A percentile compares a stretch with the other conserved stretches of the same genome.
Evolutionary conservation across 441 rosid species (phyloP).

Genomic region (Gossypium laxum): DNA sequence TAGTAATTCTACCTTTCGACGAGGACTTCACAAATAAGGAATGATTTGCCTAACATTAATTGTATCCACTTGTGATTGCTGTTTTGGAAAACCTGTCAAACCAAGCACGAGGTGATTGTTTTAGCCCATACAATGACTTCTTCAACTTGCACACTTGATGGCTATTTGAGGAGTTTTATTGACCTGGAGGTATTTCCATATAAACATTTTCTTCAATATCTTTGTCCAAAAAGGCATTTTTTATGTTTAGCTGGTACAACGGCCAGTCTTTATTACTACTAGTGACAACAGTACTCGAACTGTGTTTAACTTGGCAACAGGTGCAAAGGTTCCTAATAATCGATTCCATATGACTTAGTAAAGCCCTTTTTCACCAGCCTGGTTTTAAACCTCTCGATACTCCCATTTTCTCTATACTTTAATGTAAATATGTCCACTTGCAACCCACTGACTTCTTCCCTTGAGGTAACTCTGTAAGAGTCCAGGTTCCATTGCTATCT

Average conservation of each 20-base stretch:
- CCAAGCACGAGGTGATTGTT: too few species aligned
- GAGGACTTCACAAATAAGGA: too few species aligned
- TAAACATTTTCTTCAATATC: not conserved
- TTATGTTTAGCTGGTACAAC: not conserved
- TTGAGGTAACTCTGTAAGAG: not conserved
- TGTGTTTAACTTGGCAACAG: not conserved
- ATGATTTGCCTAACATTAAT: too few species aligned
- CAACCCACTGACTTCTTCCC: not conserved
- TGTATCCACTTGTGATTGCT: too few species aligned
- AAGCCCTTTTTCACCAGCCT: not conserved
- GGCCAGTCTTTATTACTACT: not conserved
- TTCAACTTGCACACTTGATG: not conserved
- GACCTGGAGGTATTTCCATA: not conserved
- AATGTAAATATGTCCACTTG: too few species aligned
- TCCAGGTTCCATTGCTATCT: not conserved
- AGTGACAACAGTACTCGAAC: not conserved
- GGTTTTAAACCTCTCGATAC: not conserved
- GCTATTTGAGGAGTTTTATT: not conserved
- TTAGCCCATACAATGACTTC: not conserved
- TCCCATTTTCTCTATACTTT: not conserved
- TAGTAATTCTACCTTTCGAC: too few species aligned
- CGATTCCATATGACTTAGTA: not conserved
- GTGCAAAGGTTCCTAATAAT: not conserved
- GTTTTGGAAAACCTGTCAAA: too few species aligned
- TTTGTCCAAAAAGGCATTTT: not conserved